Evolutionary conservation across 2,329 filamentous ascomycete species (phyloP), one percentile per base, ranked within the genome.

Genomic region (Alternaria longipes): DNA sequence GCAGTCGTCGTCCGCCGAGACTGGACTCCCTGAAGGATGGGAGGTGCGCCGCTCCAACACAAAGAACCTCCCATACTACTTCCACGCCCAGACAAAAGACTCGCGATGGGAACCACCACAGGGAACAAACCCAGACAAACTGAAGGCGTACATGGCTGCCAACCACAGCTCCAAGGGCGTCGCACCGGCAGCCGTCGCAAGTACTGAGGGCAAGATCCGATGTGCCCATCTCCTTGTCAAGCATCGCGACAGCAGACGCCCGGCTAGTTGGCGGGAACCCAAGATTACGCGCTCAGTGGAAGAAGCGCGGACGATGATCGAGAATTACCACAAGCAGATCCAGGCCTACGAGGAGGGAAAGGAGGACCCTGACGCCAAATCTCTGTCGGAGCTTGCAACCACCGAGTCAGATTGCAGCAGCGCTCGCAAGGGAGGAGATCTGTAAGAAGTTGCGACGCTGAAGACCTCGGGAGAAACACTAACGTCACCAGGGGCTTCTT

Each of bases 11-110:
- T 69, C 72, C 28, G 59, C 57, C 40, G 71, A 74, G 51, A 74
- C 75, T 32, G 94, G 94, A 78, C 88, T 97, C 66, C 94, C 94
- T 64, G 80, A 88, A 51, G 89, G 89, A 79, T 97, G 94, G 94
- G 95, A 98, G 83, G 93, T 99, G 77, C 93, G 95, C 79, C 93
- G 96, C 83, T 97, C 93, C 80, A 97, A 97, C 84, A 97, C 93
- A 81, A 98, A 97, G 85, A 97, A 97, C 82, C 90, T 98, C 36
- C 95, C 95, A 38, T 99, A 99, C 85, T 99, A 98, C 85, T 98
- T 97, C 90, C 96, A 97, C 82, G 84, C 90, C 46, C 83, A 82
- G 70, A 92, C 93, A 66, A 94, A 94, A 79, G 89, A 93, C 78
- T 98, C 95, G 65, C 89, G 92, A 81, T 99, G 95, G 95, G 95